Evolutionary conservation across 176 grass and related monocot species (phyloP).

Genomic region (Bromus sterilis): DNA sequence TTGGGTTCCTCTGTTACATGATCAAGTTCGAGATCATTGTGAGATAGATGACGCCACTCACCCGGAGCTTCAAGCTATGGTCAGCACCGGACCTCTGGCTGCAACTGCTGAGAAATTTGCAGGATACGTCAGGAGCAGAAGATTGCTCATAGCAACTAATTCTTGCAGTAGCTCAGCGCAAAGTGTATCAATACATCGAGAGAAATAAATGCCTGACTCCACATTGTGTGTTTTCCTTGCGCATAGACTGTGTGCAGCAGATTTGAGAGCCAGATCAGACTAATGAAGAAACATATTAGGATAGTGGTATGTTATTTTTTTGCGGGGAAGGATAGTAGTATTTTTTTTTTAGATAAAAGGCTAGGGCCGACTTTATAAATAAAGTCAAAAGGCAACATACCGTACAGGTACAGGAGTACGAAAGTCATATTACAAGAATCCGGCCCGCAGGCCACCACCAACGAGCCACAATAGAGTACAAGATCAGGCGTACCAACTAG

Average conservation of each 20-base stretch:
- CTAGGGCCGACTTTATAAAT: no score
- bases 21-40: constrained; percentile 5
- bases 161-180: not conserved
- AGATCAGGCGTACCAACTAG: no score
- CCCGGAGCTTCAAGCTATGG: not conserved
- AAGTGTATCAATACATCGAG: not conserved
- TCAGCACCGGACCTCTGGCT: constrained; percentile 10
- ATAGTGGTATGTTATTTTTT: no score
- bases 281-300: not conserved
- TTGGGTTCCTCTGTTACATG: constrained; percentile 28
- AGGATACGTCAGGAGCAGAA: constrained; percentile 21
- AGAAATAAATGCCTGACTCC: not conserved
- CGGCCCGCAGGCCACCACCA: no score
- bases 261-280: not conserved
- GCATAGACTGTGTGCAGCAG: not conserved
- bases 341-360: no score
- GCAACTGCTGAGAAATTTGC: not conserved
- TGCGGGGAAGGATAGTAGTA: no score
- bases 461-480: no score
- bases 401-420: no score
- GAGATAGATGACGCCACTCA: not conserved
- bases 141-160: not conserved
- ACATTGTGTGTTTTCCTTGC: not conserved
- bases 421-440: no score
- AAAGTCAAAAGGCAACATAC: no score